Base-by-base conservation (phyloP, 352 stramenopile genomes). In the Globisporangium barbulae region DNA sequence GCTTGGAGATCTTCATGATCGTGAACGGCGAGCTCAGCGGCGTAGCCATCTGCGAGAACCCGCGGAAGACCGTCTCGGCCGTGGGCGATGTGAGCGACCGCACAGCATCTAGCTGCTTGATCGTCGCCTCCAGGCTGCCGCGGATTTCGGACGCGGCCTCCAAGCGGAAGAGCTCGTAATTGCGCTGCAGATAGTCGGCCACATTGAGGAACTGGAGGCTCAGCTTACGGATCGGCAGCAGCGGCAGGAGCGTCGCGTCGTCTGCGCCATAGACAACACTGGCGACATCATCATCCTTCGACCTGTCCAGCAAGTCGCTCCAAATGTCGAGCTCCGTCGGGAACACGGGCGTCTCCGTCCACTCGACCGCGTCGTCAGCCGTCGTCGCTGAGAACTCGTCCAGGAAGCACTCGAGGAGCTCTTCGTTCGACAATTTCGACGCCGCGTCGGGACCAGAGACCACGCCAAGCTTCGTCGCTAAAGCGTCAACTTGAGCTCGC, bases 151-250 rank as follows among this genome's bases (percentile, higher is more conserved):
- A 92, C 0, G 89, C 85, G 39, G 79, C 90, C 71, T 98, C 95
- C 0, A 98, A 63, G 8, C 85, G 85, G 59, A 92, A 91, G 30
- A 99, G 74, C 59, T 94, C 80, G 72, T 97, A 98, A 64, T 91
- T 97, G 21, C 97, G 88, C 35, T 96, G 68, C 8, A 99, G 68
- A 73, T 98, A 98, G 69, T 99, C 97, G 10, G 83, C 63, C 44
- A 98, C 71, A 17, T 96, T 98, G 19, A 99, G 74, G 68, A 97
- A 99, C 70, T 98, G 92, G 22, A 98, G 69, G 59, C 91, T 96
- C n/a, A 99, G 78, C 74, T 98, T 99, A 15, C 93, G 94, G 35
- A 99, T 69, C 5, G 93, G 83, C 13, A 98, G 68, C 3, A 93
- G 1, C 2, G 73, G 75, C 21, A 85, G 76, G 57, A 90, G 39